Evolutionary conservation across 192 early-diverging fungal genomes (phyloP).

Genomic region (Mortierella antarctica): DNA sequence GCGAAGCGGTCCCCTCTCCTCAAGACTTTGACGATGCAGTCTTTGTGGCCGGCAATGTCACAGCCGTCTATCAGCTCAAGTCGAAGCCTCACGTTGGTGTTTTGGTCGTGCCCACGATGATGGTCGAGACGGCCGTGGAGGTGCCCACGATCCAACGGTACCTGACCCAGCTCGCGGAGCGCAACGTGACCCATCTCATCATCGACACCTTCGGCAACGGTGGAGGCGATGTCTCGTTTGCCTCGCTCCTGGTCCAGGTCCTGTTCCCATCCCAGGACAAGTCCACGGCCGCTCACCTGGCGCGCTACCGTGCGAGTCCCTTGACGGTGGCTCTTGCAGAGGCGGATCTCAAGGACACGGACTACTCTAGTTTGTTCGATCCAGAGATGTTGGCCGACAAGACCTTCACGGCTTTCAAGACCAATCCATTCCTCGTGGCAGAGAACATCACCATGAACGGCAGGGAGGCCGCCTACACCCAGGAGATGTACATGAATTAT

Average conservation of each 20-base stretch:
- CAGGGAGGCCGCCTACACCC: constrained; percentile 2
- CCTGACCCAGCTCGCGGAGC: background rate
- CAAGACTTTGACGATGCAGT: background rate
- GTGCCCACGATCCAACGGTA: background rate
- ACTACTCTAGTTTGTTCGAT: background rate
- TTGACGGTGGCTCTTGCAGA: background rate
- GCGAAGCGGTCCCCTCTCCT: background rate
- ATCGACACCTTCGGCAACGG: constrained; percentile 12
- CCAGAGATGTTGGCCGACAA: background rate
- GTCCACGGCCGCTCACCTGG: background rate
- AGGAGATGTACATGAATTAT: background rate
- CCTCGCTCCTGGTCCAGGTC: background rate
- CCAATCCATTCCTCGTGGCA: constrained; percentile 5
- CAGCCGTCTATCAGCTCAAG: constrained; percentile 32
- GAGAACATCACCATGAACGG: background rate
- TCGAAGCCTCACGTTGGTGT: constrained; percentile 11
- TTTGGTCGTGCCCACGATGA: constrained; percentile 8
- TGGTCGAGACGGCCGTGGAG: background rate
- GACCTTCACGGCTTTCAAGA: background rate
- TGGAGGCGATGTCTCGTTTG: constrained; percentile 12
- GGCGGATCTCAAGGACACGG: background rate
- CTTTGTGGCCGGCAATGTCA: constrained; percentile 4
- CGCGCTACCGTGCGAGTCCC: constrained; percentile 1
- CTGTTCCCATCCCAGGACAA: constrained; percentile 18
- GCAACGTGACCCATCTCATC: constrained; percentile 15